phyloP scores from a whole-genome alignment of 139 green algal species.

The Chlamydomonas applanata region DNA sequence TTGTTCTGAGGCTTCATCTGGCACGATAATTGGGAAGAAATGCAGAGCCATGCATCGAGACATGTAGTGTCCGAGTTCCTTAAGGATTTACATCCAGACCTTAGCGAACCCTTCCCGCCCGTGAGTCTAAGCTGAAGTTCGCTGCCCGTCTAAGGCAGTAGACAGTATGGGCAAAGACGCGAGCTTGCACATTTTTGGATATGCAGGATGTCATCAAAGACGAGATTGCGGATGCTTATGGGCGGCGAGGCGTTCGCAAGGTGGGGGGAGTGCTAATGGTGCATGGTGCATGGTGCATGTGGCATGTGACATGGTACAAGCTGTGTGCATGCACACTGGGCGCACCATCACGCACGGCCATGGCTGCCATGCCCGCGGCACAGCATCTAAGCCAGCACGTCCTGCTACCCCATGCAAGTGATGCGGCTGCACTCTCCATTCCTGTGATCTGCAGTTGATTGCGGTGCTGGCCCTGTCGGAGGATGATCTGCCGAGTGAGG shows the following conservation, averaged over 20 bases:
- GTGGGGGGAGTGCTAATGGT: conserved; percentile 2
- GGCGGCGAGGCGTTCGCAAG: conserved; percentile 30
- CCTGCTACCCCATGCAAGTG: no score
- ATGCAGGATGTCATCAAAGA: conserved; percentile 30
- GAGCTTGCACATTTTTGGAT: not conserved
- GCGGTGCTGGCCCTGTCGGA: conserved; percentile 11
- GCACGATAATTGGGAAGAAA: not conserved
- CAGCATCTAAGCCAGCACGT: no score
- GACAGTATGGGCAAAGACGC: not conserved
- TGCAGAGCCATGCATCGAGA: conserved; percentile 37
- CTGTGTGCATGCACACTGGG: no score
- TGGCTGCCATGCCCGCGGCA: no score
- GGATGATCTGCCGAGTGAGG: conserved; percentile 18
- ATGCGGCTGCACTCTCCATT: no score
- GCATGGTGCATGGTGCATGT: no score
- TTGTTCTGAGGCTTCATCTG: no score
- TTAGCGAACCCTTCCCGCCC: conserved; percentile 31
- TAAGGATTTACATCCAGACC: conserved; percentile 36
- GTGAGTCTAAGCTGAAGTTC: not conserved
- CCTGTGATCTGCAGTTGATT: conserved; percentile 23
- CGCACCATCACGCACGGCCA: no score
- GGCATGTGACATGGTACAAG: not conserved
- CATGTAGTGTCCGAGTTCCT: conserved; percentile 35
- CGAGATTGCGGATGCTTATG: conserved; percentile 39
- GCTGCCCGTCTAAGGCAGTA: not conserved